Percentiles rank a stretch among this genome's conserved stretches.
Conservation (phyloP, 805 yeast genomes). For the Suhomyces kilbournensis region DNA sequence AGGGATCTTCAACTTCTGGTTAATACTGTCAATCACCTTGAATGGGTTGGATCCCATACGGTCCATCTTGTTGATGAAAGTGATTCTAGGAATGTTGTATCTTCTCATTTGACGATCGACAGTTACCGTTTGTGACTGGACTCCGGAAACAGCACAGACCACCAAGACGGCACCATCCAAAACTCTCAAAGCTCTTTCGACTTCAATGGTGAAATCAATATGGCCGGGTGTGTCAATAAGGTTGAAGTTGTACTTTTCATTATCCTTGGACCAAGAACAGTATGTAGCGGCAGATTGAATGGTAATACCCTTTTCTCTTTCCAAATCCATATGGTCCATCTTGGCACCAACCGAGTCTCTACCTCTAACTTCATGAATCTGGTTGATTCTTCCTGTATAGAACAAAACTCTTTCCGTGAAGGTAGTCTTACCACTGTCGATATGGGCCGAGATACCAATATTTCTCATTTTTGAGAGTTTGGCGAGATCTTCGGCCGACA, state of each 20-base stretch:
- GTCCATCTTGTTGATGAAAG: constrained; percentile 98
- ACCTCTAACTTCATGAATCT: constrained; percentile 95
- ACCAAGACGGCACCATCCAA: constrained; percentile 97
- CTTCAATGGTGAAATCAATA: constrained; percentile 97
- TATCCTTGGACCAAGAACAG: constrained; percentile 88
- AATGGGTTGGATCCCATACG: constrained; percentile 99
- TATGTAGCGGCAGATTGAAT: constrained; percentile 98
- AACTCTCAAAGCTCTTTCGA: constrained; percentile 96
- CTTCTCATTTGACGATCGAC: constrained; percentile 99
- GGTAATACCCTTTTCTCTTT: constrained; percentile 97
- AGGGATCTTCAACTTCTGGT: constrained; percentile 80
- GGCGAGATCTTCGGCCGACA: constrained; percentile 51
- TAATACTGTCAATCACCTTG: constrained; percentile 88
- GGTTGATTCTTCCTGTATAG: constrained; percentile 95
- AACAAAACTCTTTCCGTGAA: constrained; percentile 95
- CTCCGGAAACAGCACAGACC: constrained; percentile 98
- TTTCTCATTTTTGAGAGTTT: constrained; percentile 70
- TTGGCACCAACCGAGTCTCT: constrained; percentile 98
- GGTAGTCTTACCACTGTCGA: constrained; percentile 97
- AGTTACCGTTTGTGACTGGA: constrained; percentile 96
- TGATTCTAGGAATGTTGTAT: constrained; percentile 93
- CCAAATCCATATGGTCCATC: constrained; percentile 99
- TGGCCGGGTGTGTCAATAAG: constrained; percentile 98
- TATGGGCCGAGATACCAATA: constrained; percentile 97
- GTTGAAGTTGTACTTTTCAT: constrained; percentile 76